These are phyloP conservation scores for Endogone sp. DNA, from an alignment of 192 early-diverging fungal genomes.

Conservation along the genomic window DNA sequence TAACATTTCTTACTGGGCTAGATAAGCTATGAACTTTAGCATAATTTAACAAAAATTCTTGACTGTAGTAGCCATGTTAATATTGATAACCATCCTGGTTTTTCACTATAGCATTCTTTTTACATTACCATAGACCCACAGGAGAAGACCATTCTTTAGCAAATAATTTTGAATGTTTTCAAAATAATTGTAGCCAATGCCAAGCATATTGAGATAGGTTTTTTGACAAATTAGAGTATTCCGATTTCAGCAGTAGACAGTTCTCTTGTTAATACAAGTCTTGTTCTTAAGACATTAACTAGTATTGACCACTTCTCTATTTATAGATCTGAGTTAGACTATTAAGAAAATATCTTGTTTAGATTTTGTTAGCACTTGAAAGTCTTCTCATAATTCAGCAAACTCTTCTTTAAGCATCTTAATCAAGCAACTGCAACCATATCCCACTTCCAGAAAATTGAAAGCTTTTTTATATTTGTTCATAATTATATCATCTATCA, in stretches of 20 bases:
- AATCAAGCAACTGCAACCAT: background rate
- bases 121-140: background rate
- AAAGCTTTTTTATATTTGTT: background rate
- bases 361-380: background rate
- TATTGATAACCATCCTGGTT: background rate
- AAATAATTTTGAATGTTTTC: background rate
- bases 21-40: background rate
- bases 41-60: background rate
- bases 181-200: background rate
- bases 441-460: background rate
- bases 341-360: background rate
- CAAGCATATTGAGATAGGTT: background rate
- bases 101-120: background rate
- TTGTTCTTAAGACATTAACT: background rate
- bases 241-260: background rate
- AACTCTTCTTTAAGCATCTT: background rate
- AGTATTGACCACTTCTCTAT: background rate
- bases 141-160: background rate
- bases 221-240: background rate
- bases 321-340: background rate
- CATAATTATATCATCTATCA: background rate
- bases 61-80: background rate
- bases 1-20: background rate
- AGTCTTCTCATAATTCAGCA: background rate
- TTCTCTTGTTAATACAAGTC: background rate